These are phyloP conservation scores for Aspergillus vadensis DNA, from an alignment of 2,329 filamentous ascomycete species.

Conservation along the genomic window DNA sequence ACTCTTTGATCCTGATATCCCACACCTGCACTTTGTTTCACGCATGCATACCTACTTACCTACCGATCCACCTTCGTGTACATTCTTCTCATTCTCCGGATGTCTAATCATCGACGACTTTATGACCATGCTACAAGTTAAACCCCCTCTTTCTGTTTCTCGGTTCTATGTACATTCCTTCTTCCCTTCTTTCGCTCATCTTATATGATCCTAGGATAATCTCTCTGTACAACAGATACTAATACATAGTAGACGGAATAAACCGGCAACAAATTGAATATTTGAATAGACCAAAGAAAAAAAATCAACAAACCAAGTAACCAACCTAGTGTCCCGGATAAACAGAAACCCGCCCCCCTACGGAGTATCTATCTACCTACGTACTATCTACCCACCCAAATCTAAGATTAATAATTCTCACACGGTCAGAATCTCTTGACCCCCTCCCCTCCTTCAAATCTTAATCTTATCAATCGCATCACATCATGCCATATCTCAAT, in stretches of 20 bases:
- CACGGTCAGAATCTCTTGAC: not conserved
- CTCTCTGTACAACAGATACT: too few species aligned
- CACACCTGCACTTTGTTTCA: not conserved
- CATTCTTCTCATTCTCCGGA: not conserved
- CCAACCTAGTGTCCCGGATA: too few species aligned
- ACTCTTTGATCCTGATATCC: not conserved
- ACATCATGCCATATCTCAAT: not conserved
- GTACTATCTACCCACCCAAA: not conserved
- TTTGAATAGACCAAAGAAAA: too few species aligned
- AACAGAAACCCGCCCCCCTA: too few species aligned
- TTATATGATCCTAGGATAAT: not conserved
- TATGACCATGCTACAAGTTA: not conserved
- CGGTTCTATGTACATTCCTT: too few species aligned
- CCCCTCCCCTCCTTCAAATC: not conserved
- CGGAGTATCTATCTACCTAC: not conserved
- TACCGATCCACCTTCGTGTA: not conserved
- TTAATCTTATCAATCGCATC: not conserved
- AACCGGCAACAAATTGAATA: too few species aligned
- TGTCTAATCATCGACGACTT: constrained; percentile 1
- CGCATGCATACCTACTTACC: not conserved
- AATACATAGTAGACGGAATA: too few species aligned
- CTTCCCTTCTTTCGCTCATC: not conserved
- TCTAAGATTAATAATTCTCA: not conserved
- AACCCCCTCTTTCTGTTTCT: not conserved
- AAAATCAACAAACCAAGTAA: too few species aligned